Conservation (phyloP, 352 stramenopile genomes). For the Phytophthora chlamydospora region DNA sequence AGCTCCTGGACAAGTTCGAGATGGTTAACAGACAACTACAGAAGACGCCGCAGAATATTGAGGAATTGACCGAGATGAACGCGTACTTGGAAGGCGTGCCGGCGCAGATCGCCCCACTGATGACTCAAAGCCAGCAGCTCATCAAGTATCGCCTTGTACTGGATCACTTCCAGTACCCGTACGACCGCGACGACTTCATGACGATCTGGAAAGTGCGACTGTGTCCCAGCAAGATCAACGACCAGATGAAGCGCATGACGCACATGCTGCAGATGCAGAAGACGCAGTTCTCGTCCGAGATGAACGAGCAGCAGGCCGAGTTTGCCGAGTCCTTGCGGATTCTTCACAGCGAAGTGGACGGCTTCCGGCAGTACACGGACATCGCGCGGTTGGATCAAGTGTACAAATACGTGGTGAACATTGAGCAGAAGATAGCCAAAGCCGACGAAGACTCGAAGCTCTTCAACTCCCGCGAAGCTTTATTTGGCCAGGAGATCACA, state of each 20-base stretch:
- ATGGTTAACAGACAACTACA: slow-evolving; percentile 85
- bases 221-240: slow-evolving; percentile 88
- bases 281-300: slow-evolving; percentile 84
- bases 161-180: slow-evolving; percentile 84
- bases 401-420: slow-evolving; percentile 86
- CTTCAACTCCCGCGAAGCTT: slow-evolving; percentile 92
- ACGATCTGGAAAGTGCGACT: slow-evolving; percentile 90
- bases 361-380: slow-evolving; percentile 88
- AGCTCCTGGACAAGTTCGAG: slow-evolving; percentile 85
- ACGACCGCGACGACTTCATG: slow-evolving; percentile 90
- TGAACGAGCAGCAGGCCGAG: slow-evolving; percentile 93
- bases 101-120: slow-evolving; percentile 61
- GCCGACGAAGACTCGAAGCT: slow-evolving; percentile 88
- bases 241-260: slow-evolving; percentile 85
- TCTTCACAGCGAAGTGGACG: slow-evolving; percentile 89
- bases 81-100: slow-evolving; percentile 82
- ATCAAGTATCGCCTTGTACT: slow-evolving; percentile 83
- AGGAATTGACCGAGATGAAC: slow-evolving; percentile 91
- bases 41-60: slow-evolving; percentile 91
- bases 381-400: slow-evolving; percentile 85
- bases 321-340: slow-evolving; percentile 87
- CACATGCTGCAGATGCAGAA: slow-evolving; percentile 87
- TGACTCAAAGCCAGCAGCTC: slow-evolving; percentile 77
- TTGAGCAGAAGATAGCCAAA: slow-evolving; percentile 89
- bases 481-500: slow-evolving; percentile 90